phyloP scores from a whole-genome alignment of 2,329 filamentous ascomycete species.

The Aureobasidium leucospermi region DNA sequence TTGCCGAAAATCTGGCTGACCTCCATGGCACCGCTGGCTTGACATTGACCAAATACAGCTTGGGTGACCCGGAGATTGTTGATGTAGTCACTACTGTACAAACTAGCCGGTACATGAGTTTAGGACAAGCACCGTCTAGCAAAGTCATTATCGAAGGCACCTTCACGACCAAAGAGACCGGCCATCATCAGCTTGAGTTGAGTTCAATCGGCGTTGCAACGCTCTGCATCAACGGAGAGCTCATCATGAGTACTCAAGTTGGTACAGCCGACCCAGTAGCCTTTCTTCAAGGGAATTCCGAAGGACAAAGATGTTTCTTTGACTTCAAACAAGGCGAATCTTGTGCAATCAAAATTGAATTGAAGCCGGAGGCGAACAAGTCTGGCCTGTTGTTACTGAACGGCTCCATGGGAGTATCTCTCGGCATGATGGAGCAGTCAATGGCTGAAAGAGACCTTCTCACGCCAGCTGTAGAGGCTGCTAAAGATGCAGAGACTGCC shows the following conservation, averaged over 20 bases:
- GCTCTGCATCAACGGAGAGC: background rate
- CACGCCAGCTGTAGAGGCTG: slow-evolving; percentile 52
- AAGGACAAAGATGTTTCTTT: background rate
- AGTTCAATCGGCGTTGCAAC: background rate
- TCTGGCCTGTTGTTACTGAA: background rate
- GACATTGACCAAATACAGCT: background rate
- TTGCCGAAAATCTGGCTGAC: background rate
- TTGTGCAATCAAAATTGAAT: background rate
- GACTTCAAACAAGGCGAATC: background rate
- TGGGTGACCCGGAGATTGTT: background rate
- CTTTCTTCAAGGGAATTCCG: background rate
- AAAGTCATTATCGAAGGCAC: background rate
- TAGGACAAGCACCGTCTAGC: background rate
- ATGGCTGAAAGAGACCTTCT: background rate
- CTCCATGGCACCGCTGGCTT: background rate
- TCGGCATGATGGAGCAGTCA: background rate
- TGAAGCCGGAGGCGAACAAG: background rate
- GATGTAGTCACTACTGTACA: background rate
- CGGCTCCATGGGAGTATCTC: background rate
- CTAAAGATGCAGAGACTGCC: slow-evolving; percentile 58
- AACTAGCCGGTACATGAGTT: background rate
- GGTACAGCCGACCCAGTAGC: background rate
- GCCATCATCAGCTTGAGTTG: background rate
- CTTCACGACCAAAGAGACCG: background rate
- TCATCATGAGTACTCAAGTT: background rate